Conservation (phyloP, 2,329 filamentous ascomycete species). For the Fusarium incarnatum region DNA sequence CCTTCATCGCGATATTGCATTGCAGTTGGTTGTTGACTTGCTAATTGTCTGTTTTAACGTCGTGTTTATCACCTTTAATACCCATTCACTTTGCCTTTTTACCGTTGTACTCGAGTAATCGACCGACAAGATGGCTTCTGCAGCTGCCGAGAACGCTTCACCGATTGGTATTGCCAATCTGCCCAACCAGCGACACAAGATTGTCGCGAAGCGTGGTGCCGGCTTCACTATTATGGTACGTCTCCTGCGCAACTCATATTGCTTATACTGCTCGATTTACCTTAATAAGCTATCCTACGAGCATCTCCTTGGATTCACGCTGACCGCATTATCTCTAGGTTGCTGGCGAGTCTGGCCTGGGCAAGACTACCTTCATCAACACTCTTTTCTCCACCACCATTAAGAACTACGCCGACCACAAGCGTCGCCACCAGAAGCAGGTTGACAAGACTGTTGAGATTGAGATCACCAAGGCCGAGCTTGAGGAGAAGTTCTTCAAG, state of each 20-base stretch:
- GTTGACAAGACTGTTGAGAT: conserved; percentile 99
- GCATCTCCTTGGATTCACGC: conserved; percentile 10
- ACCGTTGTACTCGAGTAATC: conserved; percentile 20
- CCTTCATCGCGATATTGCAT: conserved; percentile 44
- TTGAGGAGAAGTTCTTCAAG: conserved; percentile 99
- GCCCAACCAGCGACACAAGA: conserved; percentile 80
- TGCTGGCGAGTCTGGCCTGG: conserved; percentile 96
- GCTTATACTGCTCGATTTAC: neutral
- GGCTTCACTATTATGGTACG: conserved; percentile 99
- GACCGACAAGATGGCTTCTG: conserved; percentile 63
- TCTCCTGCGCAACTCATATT: neutral
- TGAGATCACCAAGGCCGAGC: conserved; percentile 99
- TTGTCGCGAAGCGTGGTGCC: conserved; percentile 86
- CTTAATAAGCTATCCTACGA: neutral
- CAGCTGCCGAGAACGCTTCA: conserved; percentile 70
- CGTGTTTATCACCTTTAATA: conserved; percentile 24
- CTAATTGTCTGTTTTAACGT: conserved; percentile 38
- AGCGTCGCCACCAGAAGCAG: conserved; percentile 98
- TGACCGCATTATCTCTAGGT: conserved; percentile 67
- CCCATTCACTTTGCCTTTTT: conserved; percentile 14
- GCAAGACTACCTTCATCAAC: conserved; percentile 99
- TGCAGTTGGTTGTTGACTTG: conserved; percentile 38
- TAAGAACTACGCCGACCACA: conserved; percentile 99
- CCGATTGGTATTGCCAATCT: conserved; percentile 81
- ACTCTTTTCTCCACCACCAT: conserved; percentile 99